These are phyloP conservation scores for Corylus americana DNA, from an alignment of 306 rosid species.

Conservation along the genomic window DNA sequence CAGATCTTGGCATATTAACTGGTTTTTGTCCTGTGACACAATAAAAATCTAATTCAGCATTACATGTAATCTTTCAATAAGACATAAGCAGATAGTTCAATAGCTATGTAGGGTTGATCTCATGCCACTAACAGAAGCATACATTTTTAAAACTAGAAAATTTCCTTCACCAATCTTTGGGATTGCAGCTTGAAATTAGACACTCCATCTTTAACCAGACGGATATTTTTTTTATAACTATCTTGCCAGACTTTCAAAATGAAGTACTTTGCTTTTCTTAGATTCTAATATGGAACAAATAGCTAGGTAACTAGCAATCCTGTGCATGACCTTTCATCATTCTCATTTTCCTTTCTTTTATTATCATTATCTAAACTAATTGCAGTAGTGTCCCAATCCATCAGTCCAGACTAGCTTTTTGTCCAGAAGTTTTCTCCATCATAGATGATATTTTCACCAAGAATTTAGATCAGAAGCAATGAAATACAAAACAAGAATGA, in stretches of 20 bases:
- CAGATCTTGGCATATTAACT: slow-evolving; percentile 84
- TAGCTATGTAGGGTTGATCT: slow-evolving; percentile 15
- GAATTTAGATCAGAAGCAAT: background rate
- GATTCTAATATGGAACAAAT: background rate
- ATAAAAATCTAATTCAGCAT: slow-evolving; percentile 21
- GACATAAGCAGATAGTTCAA: slow-evolving; percentile 15
- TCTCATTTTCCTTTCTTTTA: background rate
- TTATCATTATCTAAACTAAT: background rate
- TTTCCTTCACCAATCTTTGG: background rate
- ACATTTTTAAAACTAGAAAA: background rate
- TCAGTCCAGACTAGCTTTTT: background rate
- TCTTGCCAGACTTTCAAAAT: background rate
- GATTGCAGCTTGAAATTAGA: background rate
- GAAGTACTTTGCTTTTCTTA: background rate
- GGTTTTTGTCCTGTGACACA: slow-evolving; percentile 58
- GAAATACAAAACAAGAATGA: slow-evolving; percentile 5
- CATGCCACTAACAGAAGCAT: background rate
- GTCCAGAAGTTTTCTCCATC: background rate
- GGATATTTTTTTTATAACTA: background rate
- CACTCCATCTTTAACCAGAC: background rate
- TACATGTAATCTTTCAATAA: background rate
- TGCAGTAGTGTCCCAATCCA: background rate
- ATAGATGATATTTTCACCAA: background rate
- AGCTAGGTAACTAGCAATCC: background rate
- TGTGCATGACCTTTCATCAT: background rate